A percentile compares a stretch with the other conserved stretches of the same genome.
Conservation (phyloP, 2,329 filamentous ascomycete species). For the Colletotrichum tropicicola region DNA sequence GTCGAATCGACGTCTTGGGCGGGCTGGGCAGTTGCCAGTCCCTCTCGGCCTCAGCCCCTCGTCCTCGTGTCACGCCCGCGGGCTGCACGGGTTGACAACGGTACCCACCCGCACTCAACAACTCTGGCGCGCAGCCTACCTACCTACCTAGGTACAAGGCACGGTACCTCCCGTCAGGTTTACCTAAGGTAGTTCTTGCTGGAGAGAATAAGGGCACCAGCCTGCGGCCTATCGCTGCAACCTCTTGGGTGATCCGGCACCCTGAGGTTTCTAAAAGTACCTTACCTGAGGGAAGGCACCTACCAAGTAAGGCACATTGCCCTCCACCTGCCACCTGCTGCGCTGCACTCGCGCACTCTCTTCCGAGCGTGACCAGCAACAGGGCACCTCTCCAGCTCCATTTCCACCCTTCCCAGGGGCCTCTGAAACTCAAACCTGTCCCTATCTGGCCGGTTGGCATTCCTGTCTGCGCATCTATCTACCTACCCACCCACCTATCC, state of each 20-base stretch:
- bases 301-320: neutral
- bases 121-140: slow-evolving; percentile 16
- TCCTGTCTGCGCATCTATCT: slow-evolving; percentile 7
- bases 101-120: slow-evolving; percentile 22
- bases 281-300: neutral
- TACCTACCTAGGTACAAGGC: too few species aligned
- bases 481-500: too few species aligned
- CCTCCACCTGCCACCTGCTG: neutral
- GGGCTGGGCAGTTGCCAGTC: neutral
- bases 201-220: neutral
- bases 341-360: too few species aligned
- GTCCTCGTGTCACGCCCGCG: neutral
- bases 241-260: neutral
- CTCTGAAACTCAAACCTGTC: slow-evolving; percentile 30
- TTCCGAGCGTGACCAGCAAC: slow-evolving; percentile 3
- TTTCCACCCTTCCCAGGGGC: slow-evolving; percentile 19
- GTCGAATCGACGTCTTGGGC: too few species aligned
- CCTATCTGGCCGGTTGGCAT: slow-evolving; percentile 27
- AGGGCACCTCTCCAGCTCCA: slow-evolving; percentile 10
- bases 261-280: neutral
- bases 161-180: too few species aligned
- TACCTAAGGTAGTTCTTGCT: slow-evolving; percentile 9
- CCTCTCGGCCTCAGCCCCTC: slow-evolving; percentile 25
- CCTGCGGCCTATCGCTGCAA: slow-evolving; percentile 12
- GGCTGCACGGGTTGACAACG: neutral